Conservation (phyloP, 2,329 filamentous ascomycete genomes). For the Cordyceps farinosa region DNA sequence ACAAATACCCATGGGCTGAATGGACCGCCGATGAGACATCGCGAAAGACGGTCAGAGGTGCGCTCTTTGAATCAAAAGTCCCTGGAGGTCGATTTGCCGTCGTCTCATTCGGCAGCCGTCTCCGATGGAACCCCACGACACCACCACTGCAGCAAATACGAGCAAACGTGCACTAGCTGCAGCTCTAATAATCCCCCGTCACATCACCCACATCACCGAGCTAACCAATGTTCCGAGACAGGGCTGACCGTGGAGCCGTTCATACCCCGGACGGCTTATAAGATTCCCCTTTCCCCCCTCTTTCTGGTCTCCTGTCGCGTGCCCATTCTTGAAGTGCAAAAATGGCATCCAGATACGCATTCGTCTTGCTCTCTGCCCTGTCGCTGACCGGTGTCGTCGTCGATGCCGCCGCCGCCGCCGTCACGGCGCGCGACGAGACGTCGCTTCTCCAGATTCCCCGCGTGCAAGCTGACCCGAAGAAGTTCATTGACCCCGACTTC, state of each 20-base stretch:
- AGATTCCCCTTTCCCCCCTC: neutral
- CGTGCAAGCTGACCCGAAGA: slow-evolving; percentile 2
- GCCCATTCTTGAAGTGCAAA: neutral
- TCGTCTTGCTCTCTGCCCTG: neutral
- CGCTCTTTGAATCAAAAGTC: neutral
- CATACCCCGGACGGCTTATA: neutral
- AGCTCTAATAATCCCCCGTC: neutral
- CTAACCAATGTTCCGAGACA: neutral
- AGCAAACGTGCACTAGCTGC: slow-evolving; percentile 1
- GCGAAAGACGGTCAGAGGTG: neutral
- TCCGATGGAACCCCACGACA: neutral
- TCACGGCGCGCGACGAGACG: slow-evolving; percentile 4
- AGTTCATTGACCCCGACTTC: slow-evolving; percentile 11
- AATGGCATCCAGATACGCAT: neutral
- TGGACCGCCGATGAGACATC: neutral
- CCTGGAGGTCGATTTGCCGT: neutral
- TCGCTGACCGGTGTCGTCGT: neutral
- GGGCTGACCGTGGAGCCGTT: neutral
- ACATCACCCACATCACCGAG: neutral
- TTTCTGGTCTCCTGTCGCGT: neutral
- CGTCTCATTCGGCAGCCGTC: neutral
- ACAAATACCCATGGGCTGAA: no score
- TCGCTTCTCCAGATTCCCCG: slow-evolving; percentile 1
- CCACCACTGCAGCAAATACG: slow-evolving; percentile 5
- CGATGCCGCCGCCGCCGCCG: neutral